Evolutionary conservation across 495 filamentous ascomycete species (phyloP), one percentile per base, ranked within the genome.

Genomic region (Gamarada debralockiae): DNA sequence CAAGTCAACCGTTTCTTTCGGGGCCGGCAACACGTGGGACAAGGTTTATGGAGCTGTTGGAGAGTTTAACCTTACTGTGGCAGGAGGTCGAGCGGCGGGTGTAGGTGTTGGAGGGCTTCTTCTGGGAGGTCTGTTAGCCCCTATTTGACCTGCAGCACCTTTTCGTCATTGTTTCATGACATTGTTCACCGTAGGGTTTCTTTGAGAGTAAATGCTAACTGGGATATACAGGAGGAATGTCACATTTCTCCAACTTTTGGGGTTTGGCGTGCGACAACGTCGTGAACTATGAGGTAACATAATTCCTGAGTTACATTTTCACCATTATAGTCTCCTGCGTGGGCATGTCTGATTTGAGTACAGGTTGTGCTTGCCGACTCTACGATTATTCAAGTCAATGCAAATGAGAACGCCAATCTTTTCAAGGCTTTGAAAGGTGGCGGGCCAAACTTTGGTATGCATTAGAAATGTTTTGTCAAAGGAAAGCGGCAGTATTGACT

Each of bases 401-500:
- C 49, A 1, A 56, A 50, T 0, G 47, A 53, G 0, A 69, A 80
- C 40, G 2, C 65, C 0, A 79, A 84, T 41, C 60, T 83, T 5
- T 80, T 64, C 62, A 57, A 56, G 44, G 77, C 78, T 7, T 67
- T 82, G 1, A 81, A 80, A 47, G 80, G 78, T 6, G 76, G 77
- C 14, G 46, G 63, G 3, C 70, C 62, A 56, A 80, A 81, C 59
- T 78, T 77, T 50, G 78, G 77, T n/a, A n/a, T n/a, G n/a, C n/a
- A n/a, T n/a, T n/a, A n/a, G n/a, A n/a, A n/a, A n/a, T n/a, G n/a
- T n/a, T n/a, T n/a, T n/a, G n/a, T n/a, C n/a, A n/a, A n/a, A n/a
- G n/a, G n/a, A n/a, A n/a, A n/a, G n/a, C n/a, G n/a, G n/a, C n/a
- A n/a, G n/a, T n/a, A n/a, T n/a, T n/a, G n/a, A n/a, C n/a, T n/a